A percentile compares a stretch with the other conserved stretches of the same genome.
These are phyloP conservation scores for Tilletia caries DNA, from an alignment of 1,284 basidiomycete genomes.

Conservation along the genomic window DNA sequence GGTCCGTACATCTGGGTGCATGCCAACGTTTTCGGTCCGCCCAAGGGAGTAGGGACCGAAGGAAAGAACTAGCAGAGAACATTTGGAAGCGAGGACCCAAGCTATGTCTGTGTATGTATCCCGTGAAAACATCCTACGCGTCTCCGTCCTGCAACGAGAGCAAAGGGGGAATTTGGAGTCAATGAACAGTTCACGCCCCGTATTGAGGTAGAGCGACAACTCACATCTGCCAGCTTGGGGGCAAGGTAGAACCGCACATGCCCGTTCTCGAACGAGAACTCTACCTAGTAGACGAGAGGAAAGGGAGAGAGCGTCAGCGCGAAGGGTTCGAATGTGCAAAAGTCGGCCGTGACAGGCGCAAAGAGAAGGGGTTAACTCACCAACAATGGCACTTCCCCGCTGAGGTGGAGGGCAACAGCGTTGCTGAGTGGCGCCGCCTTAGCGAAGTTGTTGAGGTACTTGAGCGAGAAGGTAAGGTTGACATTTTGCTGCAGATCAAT, in stretches of 20 bases:
- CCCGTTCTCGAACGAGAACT: constrained; percentile 79
- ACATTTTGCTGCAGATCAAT: constrained; percentile 66
- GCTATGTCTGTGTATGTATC: no score
- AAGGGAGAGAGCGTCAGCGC: constrained; percentile 40
- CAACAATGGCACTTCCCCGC: constrained; percentile 42
- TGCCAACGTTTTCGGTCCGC: no score
- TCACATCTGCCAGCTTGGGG: constrained; percentile 46
- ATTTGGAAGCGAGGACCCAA: no score
- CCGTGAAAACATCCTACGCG: no score
- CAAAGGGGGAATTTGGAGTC: no score
- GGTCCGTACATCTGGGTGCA: no score
- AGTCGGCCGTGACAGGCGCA: constrained; percentile 41
- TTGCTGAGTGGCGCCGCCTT: constrained; percentile 78
- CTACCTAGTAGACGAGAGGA: constrained; percentile 61
- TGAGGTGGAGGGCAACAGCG: constrained; percentile 60
- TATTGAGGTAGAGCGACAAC: no score
- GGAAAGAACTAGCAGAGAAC: no score
- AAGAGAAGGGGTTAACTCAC: constrained; percentile 17
- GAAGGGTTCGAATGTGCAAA: constrained; percentile 14
- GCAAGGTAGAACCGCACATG: constrained; percentile 54
- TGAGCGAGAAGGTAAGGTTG: constrained; percentile 88
- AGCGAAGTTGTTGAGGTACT: constrained; percentile 95
- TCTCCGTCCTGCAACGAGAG: no score
- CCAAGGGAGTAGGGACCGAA: no score
- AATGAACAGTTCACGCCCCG: no score